Base-by-base conservation (phyloP, 345 rosid species). In the Salix dunnii region DNA sequence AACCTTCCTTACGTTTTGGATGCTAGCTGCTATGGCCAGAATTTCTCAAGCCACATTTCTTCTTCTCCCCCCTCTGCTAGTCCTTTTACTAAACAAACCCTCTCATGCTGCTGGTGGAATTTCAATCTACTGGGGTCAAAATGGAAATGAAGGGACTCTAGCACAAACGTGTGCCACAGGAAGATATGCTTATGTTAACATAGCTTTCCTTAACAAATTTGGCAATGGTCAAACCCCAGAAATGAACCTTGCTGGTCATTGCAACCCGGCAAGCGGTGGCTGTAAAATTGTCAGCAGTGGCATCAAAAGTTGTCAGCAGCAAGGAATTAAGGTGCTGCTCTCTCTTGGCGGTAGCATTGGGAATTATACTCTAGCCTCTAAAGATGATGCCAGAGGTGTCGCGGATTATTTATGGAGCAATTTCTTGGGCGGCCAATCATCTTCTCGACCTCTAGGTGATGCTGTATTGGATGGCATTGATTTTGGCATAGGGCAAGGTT, bases 41-140 rank as follows among this genome's bases (percentile, higher is more conserved):
- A 81, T 53, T 35, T 8, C 30, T 20, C 49, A 67, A 65, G 31
- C 68, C 75, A 60, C 18, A 25, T n/a, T 23, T 0, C 74, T 74
- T 6, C 69, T 83, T 20, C 65, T 77, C 36, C 13, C 74, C 36
- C 13, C 74, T 31, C 71, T 80, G 43, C 62, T 73, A 48, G 1
- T 65, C 11, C 64, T 83, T 48, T 18, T 73, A 14, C 48, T 77
- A 7, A 4, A 40, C 0, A 25, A 21, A 46, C 8, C 77, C 40
- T 76, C 83, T 66, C 65, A 5, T 16, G 79, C 40, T 30, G 78
- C 73, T 7, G 83, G 85, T 14, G 81, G 79, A 11, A 77, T 83
- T 5, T 68, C 83, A 69, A 76, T 79, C 38, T 83, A 83, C 73
- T 79, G 85, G 85, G 85, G 83, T 62, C 83, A 83, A 70, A 79